These are phyloP conservation scores for Fusarium sterilihyphosum DNA, from an alignment of 2,329 filamentous ascomycete species.

Conservation along the genomic window DNA sequence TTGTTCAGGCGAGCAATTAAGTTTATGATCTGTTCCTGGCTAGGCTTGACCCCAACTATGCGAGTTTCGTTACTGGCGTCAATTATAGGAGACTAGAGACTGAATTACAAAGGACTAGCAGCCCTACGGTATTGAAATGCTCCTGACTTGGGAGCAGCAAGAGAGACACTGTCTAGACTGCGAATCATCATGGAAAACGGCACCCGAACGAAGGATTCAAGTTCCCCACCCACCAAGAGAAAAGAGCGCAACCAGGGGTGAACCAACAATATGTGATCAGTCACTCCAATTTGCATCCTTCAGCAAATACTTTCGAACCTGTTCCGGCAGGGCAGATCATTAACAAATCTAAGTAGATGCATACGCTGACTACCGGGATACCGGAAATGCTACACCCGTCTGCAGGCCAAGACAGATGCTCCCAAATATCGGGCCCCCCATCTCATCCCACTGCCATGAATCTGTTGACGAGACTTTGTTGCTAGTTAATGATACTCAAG, in stretches of 20 bases:
- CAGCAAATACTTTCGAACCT: rapidly evolving
- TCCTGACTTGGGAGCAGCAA: no score
- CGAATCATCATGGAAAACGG: not conserved
- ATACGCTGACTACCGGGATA: not conserved
- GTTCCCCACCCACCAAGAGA: not conserved
- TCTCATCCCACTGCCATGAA: not conserved
- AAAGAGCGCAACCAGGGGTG: not conserved
- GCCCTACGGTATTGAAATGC: not conserved
- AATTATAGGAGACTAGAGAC: not conserved
- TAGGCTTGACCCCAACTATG: not conserved
- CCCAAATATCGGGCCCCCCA: not conserved
- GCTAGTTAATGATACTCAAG: not conserved
- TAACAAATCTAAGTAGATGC: not conserved
- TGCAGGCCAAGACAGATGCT: not conserved
- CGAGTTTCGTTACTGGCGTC: not conserved
- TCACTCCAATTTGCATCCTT: not conserved
- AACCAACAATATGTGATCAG: not conserved
- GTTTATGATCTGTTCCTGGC: not conserved
- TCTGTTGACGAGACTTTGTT: not conserved
- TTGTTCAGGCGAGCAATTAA: not conserved
- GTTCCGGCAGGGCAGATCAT: not conserved
- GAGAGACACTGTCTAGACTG: no score
- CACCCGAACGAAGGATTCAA: no score
- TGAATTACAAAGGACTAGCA: not conserved
- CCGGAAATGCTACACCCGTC: not conserved